Conservation (phyloP, 805 yeast genomes). For the Candida insectalens region DNA sequence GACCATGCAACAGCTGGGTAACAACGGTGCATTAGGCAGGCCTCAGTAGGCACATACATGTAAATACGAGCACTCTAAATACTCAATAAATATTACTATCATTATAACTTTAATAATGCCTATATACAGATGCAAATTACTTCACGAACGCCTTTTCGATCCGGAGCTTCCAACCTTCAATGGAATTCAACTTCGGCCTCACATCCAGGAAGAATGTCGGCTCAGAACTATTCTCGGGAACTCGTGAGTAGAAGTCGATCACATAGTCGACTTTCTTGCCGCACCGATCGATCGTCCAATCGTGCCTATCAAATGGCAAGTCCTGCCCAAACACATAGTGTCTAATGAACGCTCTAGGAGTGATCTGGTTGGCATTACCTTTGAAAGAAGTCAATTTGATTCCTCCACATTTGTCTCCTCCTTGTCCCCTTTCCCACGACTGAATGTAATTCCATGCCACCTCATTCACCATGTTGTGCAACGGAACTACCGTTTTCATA, state of each 20-base stretch:
- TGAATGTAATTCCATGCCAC: conserved; percentile 80
- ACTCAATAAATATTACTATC: conserved; percentile 1
- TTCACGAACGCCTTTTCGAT: conserved; percentile 52
- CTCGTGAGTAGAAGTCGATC: conserved; percentile 67
- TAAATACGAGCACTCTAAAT: conserved; percentile 1
- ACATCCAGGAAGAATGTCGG: conserved; percentile 72
- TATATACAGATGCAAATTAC: too few species aligned
- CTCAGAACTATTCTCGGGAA: conserved; percentile 32
- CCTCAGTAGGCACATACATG: conserved; percentile 1
- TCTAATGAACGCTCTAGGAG: conserved; percentile 79
- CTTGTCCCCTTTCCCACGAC: conserved; percentile 65
- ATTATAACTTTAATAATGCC: conserved; percentile 4
- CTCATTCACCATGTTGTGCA: conserved; percentile 90
- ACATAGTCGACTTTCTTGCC: conserved; percentile 82
- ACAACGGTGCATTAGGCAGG: conserved; percentile 23
- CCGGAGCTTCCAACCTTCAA: conserved; percentile 75
- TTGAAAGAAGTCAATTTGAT: conserved; percentile 75
- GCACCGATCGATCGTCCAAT: conserved; percentile 83
- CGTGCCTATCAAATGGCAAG: conserved; percentile 92
- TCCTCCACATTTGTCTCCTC: conserved; percentile 70
- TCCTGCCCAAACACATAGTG: conserved; percentile 51
- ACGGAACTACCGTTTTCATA: conserved; percentile 87
- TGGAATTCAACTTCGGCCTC: conserved; percentile 76
- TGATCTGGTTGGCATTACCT: conserved; percentile 77
- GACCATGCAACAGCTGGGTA: conserved; percentile 31